These are phyloP conservation scores for Aspergillus quadrilineatus DNA, from an alignment of 2,329 filamentous ascomycete genomes.

Conservation along the genomic window DNA sequence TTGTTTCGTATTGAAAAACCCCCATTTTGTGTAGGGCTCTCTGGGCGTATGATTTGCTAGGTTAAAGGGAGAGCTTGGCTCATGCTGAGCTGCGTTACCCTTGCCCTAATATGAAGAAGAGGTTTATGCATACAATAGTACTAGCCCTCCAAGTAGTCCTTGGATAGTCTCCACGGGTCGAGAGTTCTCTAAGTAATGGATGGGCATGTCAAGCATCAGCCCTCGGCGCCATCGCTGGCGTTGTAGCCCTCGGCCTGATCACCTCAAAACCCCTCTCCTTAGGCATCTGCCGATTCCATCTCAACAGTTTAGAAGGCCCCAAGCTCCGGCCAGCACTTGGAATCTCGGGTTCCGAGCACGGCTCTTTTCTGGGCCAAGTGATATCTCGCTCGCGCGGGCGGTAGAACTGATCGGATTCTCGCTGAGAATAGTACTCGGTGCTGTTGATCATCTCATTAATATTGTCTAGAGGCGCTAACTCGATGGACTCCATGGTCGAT, in stretches of 20 bases:
- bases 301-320: not conserved
- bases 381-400: not conserved
- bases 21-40: too few species aligned
- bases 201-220: too few species aligned
- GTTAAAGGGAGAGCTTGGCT: too few species aligned
- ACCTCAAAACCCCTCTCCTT: slow-evolving; percentile 2
- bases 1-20: not conserved
- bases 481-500: not conserved
- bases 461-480: not conserved
- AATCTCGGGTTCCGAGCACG: not conserved
- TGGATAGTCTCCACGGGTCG: too few species aligned
- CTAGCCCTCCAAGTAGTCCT: too few species aligned
- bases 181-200: too few species aligned
- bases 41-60: too few species aligned
- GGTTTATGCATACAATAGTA: too few species aligned
- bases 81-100: too few species aligned
- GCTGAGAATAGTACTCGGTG: not conserved
- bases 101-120: too few species aligned
- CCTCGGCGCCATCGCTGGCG: too few species aligned
- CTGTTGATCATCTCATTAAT: not conserved
- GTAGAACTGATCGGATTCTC: not conserved
- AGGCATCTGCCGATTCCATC: not conserved
- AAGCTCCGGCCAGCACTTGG: not conserved
- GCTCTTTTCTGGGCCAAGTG: not conserved
- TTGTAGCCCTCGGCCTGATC: not conserved